Percentiles rank a stretch among this genome's conserved stretches.
Conservation (phyloP, 768 basidiomycete species). For the Suillus spraguei region DNA sequence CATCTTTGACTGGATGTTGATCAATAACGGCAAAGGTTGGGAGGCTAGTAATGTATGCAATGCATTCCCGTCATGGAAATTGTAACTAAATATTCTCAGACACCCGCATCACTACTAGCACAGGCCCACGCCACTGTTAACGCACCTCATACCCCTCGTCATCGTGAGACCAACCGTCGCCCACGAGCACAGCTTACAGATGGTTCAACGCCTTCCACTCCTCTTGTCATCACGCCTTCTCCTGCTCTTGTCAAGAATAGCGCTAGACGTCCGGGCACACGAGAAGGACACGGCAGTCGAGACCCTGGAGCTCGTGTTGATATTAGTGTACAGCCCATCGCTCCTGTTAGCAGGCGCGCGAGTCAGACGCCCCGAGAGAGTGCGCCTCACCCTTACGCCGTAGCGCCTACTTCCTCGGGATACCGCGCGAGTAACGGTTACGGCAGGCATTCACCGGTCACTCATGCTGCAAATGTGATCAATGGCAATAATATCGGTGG, state of each 20-base stretch:
- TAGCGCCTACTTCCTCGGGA: slow-evolving; percentile 57
- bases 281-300: slow-evolving; percentile 50
- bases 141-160: slow-evolving; percentile 52
- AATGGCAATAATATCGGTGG: slow-evolving; percentile 42
- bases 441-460: slow-evolving; percentile 55
- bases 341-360: slow-evolving; percentile 64
- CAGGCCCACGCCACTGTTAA: slow-evolving; percentile 60
- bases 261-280: slow-evolving; percentile 48
- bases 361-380: slow-evolving; percentile 63
- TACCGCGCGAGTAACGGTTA: slow-evolving; percentile 55
- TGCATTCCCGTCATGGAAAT: slow-evolving; percentile 8
- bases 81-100: slow-evolving; percentile 32
- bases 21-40: slow-evolving; percentile 96
- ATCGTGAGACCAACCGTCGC: slow-evolving; percentile 59
- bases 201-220: slow-evolving; percentile 52
- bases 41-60: slow-evolving; percentile 79
- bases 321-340: slow-evolving; percentile 64
- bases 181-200: slow-evolving; percentile 61
- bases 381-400: slow-evolving; percentile 72
- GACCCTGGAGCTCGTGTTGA: slow-evolving; percentile 49
- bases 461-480: slow-evolving; percentile 36
- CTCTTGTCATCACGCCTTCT: slow-evolving; percentile 65
- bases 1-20: slow-evolving; percentile 94
- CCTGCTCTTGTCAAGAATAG: slow-evolving; percentile 66
- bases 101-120: slow-evolving; percentile 44